Evolutionary conservation across 371 early-diverging fungal genomes (phyloP), one percentile per base, ranked within the genome.

Genomic region (Actinomortierella wolfii): DNA sequence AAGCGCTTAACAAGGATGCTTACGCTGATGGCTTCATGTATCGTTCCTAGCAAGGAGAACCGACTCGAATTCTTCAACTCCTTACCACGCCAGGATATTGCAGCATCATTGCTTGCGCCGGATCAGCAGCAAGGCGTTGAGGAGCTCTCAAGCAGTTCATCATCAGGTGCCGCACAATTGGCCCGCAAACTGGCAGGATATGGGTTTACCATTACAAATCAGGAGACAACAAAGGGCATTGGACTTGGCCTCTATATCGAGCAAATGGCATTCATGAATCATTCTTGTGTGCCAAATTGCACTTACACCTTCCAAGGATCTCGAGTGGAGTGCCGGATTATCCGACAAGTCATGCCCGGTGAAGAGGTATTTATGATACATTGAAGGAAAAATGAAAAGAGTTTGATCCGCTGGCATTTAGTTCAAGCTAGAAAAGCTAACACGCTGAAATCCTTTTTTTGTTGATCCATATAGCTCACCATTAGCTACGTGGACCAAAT

Each of bases 401-500:
- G 1, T 26, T 49, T 49, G 20, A n/a, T n/a, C n/a, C n/a, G n/a
- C n/a, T n/a, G n/a, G 29, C 24, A 2, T 26, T 18, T 3, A 4
- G 24, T 49, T 18, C 14, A 18, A 34, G 47, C 23, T 6, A 24
- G 15, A 13, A 3, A 23, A 14, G 20, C 21, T 26, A 4, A 20
- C 8, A 17, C 6, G 13, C 21, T 40, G 49, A 23, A 42, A 20
- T 42, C 11, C 3, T 23, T 41, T 39, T 23, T 23, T 13, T 21
- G 2, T 1, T 15, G 39, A 14, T 3, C 17, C 6, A 14, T 18
- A 25, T 58, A 69, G 69, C 46, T 69, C 57, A 64, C 57, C 5
- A 64, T 69, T 50, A 64, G 64, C 64, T 69, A 69, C 29, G 56
- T 69, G 24, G 69, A 69, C 54, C 69, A 69, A 57, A 60, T 69